phyloP scores from a whole-genome alignment of 106 monocot species.

The Allium sativum region DNA sequence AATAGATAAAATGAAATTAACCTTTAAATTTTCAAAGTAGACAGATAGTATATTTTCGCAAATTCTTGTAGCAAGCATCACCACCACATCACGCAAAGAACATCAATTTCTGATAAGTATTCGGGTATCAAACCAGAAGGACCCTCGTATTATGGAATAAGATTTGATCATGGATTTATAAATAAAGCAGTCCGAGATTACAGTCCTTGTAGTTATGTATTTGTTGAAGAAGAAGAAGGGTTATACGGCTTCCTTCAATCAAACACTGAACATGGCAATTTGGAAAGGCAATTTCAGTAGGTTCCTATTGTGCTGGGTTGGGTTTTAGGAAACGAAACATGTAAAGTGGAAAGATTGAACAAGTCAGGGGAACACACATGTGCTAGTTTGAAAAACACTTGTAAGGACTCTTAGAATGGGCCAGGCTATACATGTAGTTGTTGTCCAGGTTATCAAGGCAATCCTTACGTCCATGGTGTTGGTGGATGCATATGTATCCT shows the following conservation, averaged over 20 bases:
- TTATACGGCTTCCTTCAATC: conserved; percentile 13
- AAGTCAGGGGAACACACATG: background rate
- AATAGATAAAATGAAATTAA: too few relatives aligned
- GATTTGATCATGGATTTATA: background rate
- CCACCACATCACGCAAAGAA: too few relatives aligned
- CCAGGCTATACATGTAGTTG: conserved; percentile 17
- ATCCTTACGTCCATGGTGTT: conserved; percentile 28
- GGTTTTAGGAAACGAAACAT: conserved; percentile 16
- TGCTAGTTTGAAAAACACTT: background rate
- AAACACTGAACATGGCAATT: background rate
- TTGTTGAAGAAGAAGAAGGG: conserved; percentile 8
- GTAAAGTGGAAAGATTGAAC: background rate
- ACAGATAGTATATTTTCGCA: too few relatives aligned
- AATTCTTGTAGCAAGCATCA: too few relatives aligned
- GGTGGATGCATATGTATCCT: conserved; percentile 26
- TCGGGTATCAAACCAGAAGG: too few relatives aligned
- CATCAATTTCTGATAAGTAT: too few relatives aligned
- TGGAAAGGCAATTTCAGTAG: background rate
- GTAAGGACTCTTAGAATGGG: background rate
- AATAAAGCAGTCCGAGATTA: background rate
- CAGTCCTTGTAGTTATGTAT: conserved; percentile 29
- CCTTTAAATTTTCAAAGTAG: too few relatives aligned
- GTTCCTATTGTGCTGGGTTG: conserved; percentile 21
- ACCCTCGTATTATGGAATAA: conserved; percentile 7
- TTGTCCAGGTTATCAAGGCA: conserved; percentile 22